Evolutionary conservation across 768 basidiomycete genomes (phyloP).

Genomic region (Rhizopogon rudus): DNA sequence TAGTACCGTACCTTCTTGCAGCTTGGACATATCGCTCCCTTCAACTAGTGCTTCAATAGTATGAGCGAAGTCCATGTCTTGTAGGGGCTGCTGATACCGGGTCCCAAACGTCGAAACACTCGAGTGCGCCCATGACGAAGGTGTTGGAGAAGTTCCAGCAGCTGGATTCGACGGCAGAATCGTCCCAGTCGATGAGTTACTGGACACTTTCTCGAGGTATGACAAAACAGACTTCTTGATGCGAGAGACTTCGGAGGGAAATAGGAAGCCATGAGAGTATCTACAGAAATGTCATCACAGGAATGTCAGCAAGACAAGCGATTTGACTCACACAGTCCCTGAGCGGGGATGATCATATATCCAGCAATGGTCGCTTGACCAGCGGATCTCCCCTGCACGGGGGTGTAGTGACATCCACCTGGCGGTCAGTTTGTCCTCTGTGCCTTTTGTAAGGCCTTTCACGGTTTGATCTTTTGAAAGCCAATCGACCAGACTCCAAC

Average conservation of each 20-base stretch:
- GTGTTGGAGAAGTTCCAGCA: slow-evolving; percentile 30
- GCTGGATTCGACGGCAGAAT: slow-evolving; percentile 20
- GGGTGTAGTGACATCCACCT: slow-evolving; percentile 92
- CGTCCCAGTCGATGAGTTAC: slow-evolving; percentile 29
- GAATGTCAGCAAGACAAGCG: slow-evolving; percentile 1
- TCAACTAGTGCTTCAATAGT: slow-evolving; percentile 92
- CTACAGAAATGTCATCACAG: slow-evolving; percentile 32
- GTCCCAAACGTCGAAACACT: slow-evolving; percentile 83
- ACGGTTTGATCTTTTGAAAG: slow-evolving; percentile 70
- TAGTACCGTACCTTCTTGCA: slow-evolving; percentile 52
- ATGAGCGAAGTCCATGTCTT: slow-evolving; percentile 58
- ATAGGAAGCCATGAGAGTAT: slow-evolving; percentile 93
- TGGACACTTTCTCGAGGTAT: slow-evolving; percentile 42
- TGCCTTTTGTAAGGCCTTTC: slow-evolving; percentile 64
- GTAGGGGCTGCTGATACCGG: slow-evolving; percentile 65
- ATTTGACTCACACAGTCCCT: slow-evolving; percentile 72
- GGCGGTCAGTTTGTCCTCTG: slow-evolving; percentile 91
- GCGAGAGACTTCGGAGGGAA: slow-evolving; percentile 80
- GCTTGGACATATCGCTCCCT: slow-evolving; percentile 76
- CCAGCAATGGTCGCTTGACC: slow-evolving; percentile 93
- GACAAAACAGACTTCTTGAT: slow-evolving; percentile 53
- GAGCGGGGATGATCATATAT: slow-evolving; percentile 97
- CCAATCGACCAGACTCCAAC: slow-evolving; percentile 86
- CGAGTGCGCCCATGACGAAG: slow-evolving; percentile 70
- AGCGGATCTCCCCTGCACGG: slow-evolving; percentile 69